Percentiles rank a stretch among this genome's conserved stretches.
phyloP scores from a whole-genome alignment of 257 asterid species.

The Fraxinus excelsior region DNA sequence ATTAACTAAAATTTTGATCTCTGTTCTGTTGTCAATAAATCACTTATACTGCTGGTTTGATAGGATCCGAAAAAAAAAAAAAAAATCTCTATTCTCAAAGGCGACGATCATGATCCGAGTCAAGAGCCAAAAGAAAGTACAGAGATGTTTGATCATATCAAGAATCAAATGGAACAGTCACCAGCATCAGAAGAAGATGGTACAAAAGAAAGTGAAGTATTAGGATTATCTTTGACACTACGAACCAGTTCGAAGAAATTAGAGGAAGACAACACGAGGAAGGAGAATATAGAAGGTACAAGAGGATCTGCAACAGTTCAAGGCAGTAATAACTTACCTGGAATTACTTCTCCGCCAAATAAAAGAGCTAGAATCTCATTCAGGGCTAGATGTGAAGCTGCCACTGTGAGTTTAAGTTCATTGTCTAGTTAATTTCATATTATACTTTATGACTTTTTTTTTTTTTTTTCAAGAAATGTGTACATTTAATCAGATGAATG shows the following conservation, averaged over 20 bases:
- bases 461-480: background rate
- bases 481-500: constrained; percentile 65
- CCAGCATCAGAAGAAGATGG: background rate
- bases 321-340: constrained; percentile 21
- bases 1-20: too few relatives aligned
- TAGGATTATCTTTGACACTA: constrained; percentile 75
- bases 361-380: constrained; percentile 97
- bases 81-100: background rate
- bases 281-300: constrained; percentile 24
- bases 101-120: background rate
- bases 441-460: background rate
- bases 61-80: background rate
- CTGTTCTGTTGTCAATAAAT: too few relatives aligned
- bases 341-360: constrained; percentile 50
- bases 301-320: constrained; percentile 17
- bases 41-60: too few relatives aligned
- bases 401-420: constrained; percentile 64
- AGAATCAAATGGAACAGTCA: too few relatives aligned
- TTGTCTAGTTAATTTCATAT: background rate
- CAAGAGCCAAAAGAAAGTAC: background rate
- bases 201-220: constrained; percentile 11
- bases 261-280: constrained; percentile 5
- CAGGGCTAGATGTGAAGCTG: constrained; percentile 94
- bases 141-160: too few relatives aligned
- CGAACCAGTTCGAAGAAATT: constrained; percentile 18